Evolutionary conservation across 2,329 filamentous ascomycete genomes (phyloP).

Genomic region (Chaetothyriales sp.): DNA sequence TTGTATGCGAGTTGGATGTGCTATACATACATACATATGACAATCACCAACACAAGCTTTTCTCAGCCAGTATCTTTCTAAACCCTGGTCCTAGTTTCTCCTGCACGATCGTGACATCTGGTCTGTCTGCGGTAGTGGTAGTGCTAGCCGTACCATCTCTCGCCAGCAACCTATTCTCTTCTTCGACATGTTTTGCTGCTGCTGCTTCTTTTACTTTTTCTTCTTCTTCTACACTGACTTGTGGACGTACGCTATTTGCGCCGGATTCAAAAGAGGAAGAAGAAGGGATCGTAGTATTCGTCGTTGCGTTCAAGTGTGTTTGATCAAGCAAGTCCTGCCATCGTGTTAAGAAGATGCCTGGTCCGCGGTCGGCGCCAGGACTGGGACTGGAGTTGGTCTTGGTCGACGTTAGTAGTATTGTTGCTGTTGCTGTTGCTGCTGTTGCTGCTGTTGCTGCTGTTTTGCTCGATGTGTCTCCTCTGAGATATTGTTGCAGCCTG

Average conservation of each 20-base stretch:
- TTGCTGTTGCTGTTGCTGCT: constrained; percentile 16
- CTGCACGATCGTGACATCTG: constrained; percentile 30
- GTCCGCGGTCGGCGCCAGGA: constrained; percentile 31
- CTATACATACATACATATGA: neutral
- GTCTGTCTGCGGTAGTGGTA: constrained; percentile 11
- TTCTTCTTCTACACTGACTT: no score
- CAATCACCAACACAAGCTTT: constrained; percentile 13
- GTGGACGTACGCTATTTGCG: no score
- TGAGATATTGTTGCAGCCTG: neutral
- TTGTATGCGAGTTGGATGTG: no score
- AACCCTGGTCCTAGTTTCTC: constrained; percentile 30
- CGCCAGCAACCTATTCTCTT: no score
- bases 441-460: neutral
- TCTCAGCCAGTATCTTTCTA: constrained; percentile 22
- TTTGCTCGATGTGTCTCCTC: neutral
- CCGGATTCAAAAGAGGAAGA: no score
- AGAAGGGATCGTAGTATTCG: constrained; percentile 31
- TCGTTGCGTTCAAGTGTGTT: constrained; percentile 53
- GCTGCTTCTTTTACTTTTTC: constrained; percentile 16
- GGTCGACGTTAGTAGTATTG: no score
- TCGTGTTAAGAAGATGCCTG: constrained; percentile 56
- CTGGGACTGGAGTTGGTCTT: no score
- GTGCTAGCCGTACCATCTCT: no score
- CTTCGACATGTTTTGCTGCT: no score
- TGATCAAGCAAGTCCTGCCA: constrained; percentile 60